A percentile compares a stretch with the other conserved stretches of the same genome.
phyloP scores from a whole-genome alignment of 176 grass and related monocot genomes.

The bread wheat (Triticum aestivum) region DNA sequence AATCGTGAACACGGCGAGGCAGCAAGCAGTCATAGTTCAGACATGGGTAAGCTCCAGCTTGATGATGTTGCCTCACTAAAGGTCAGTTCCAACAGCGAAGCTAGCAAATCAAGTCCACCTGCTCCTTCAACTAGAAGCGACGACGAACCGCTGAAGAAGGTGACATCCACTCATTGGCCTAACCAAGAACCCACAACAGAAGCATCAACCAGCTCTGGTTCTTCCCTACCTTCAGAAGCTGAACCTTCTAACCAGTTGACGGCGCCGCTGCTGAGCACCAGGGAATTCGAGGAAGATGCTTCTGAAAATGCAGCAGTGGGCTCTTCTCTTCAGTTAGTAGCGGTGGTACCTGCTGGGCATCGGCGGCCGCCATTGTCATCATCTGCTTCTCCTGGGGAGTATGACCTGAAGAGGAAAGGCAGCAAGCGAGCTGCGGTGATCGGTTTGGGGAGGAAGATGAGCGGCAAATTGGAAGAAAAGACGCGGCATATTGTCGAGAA shows the following conservation, averaged over 20 bases:
- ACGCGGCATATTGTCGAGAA: constrained; percentile 63
- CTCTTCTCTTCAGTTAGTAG: background rate
- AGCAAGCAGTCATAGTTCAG: background rate
- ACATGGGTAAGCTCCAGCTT: constrained; percentile 9
- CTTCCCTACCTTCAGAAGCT: constrained; percentile 3
- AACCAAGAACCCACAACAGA: constrained; percentile 19
- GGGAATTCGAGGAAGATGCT: constrained; percentile 18
- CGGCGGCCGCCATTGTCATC: background rate
- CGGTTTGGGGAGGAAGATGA: constrained; percentile 62
- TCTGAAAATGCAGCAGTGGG: constrained; percentile 4
- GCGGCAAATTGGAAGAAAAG: constrained; percentile 76
- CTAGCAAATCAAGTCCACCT: background rate
- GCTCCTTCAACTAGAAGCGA: background rate
- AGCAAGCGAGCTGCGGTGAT: constrained; percentile 50
- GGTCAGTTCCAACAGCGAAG: constrained; percentile 17
- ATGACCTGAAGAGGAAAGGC: constrained; percentile 42
- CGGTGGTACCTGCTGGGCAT: constrained; percentile 12
- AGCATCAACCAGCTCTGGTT: background rate
- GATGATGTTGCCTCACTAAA: constrained; percentile 30
- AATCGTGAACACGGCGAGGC: constrained; percentile 45
- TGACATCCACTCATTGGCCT: background rate
- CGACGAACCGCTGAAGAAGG: background rate
- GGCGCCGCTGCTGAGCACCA: constrained; percentile 18
- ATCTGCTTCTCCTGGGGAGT: constrained; percentile 12
- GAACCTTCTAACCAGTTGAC: constrained; percentile 29